Conservation (phyloP, 140 eudicot species). For the Ambrosia hybrid region DNA sequence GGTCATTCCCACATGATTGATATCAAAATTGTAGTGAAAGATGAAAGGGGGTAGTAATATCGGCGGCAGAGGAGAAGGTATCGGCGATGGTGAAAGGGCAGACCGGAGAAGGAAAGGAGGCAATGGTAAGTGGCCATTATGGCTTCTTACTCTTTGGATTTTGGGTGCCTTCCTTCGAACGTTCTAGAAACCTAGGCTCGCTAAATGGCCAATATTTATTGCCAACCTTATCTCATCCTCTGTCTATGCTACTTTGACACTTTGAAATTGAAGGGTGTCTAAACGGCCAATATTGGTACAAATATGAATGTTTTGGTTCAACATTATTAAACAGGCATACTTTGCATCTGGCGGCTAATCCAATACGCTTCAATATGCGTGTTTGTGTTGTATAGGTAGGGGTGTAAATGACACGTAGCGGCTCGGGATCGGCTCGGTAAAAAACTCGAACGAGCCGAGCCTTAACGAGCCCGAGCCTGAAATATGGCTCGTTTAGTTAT, state of each 20-base stretch:
- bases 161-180: slow-evolving; percentile 12
- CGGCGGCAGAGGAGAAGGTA: slow-evolving; percentile 5
- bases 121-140: background rate
- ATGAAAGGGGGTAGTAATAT: background rate
- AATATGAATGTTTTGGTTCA: too few relatives aligned
- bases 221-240: slow-evolving; percentile 9
- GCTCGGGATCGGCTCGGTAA: too few relatives aligned
- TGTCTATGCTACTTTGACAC: background rate
- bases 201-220: slow-evolving; percentile 10
- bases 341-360: too few relatives aligned
- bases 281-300: too few relatives aligned
- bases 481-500: too few relatives aligned
- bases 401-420: too few relatives aligned
- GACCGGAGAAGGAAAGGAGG: background rate
- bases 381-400: too few relatives aligned
- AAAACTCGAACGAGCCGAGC: too few relatives aligned
- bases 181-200: slow-evolving; percentile 21
- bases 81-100: slow-evolving; percentile 17
- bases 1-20: slow-evolving; percentile 21
- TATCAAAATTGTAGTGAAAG: background rate
- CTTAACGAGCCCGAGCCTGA: too few relatives aligned
- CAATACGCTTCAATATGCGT: too few relatives aligned
- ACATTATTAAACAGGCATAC: too few relatives aligned
- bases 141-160: background rate
- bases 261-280: too few relatives aligned